phyloP scores from a whole-genome alignment of 345 rosid genomes.

The Alliaria petiolata region DNA sequence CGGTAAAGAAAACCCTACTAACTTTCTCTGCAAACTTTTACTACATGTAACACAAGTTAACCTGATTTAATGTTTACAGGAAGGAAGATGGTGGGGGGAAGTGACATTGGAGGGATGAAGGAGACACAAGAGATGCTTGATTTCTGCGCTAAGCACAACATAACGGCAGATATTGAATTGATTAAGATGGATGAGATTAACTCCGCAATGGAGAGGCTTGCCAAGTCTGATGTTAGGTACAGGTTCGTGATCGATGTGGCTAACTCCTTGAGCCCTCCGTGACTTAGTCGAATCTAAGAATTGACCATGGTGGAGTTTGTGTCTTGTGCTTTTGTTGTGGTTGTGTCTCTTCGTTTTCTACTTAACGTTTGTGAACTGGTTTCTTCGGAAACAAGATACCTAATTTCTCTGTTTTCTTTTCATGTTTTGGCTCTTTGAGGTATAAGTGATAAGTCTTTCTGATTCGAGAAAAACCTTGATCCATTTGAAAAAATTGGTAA shows the following conservation, averaged over 20 bases:
- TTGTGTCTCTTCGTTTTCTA: neutral
- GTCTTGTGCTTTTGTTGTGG: neutral
- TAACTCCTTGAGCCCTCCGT: constrained; percentile 44
- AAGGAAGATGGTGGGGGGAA: constrained; percentile 77
- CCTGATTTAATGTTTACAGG: constrained; percentile 29
- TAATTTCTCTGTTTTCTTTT: neutral
- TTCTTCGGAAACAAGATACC: constrained; percentile 5
- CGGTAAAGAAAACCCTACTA: constrained; percentile 34
- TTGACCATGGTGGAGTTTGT: neutral
- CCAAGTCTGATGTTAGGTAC: constrained; percentile 84
- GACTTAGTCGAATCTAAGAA: constrained; percentile 6
- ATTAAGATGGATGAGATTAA: constrained; percentile 66
- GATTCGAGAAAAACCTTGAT: neutral
- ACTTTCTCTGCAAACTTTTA: neutral
- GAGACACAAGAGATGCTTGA: constrained; percentile 91
- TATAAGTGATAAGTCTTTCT: neutral
- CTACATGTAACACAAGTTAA: neutral
- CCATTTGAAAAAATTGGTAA: neutral
- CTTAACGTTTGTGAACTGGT: neutral
- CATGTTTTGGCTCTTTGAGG: neutral
- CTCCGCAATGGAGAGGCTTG: constrained; percentile 82
- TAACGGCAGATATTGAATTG: constrained; percentile 74
- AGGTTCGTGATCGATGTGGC: constrained; percentile 86
- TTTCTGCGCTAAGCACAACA: constrained; percentile 78
- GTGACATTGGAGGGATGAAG: constrained; percentile 70